Evolutionary conservation across 2,329 filamentous ascomycete genomes (phyloP).

Genomic region (Penicillium sp.): DNA sequence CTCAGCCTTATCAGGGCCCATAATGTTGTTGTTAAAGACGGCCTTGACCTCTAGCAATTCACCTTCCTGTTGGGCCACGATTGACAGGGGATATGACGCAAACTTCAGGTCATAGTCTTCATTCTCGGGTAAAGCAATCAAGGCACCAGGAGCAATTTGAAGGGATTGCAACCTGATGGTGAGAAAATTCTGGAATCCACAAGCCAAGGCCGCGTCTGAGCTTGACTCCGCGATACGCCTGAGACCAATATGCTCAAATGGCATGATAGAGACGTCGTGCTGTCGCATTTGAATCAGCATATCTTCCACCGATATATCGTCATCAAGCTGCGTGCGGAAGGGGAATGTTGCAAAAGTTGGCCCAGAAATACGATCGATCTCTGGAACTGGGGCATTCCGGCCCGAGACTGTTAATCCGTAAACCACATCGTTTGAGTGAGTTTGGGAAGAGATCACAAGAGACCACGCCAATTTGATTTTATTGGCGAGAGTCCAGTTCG

Average conservation of each 20-base stretch:
- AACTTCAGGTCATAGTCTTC: background rate
- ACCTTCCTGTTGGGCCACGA: background rate
- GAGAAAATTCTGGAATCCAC: slow-evolving; percentile 5
- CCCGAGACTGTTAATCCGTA: slow-evolving; percentile 45
- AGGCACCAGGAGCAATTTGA: background rate
- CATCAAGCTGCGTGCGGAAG: slow-evolving; percentile 30
- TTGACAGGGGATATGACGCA: background rate
- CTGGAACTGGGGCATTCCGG: slow-evolving; percentile 37
- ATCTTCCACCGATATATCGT: background rate
- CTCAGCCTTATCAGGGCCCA: background rate
- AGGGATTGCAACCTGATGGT: slow-evolving; percentile 1
- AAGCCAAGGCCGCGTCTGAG: slow-evolving; percentile 5
- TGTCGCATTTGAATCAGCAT: background rate
- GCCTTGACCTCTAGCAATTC: background rate
- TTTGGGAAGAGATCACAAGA: slow-evolving; percentile 36
- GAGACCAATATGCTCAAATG: background rate
- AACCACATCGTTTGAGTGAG: slow-evolving; percentile 38
- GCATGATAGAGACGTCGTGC: background rate
- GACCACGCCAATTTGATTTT: slow-evolving; percentile 34
- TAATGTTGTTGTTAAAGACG: background rate
- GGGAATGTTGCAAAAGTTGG: slow-evolving; percentile 44
- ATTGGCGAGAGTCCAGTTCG: slow-evolving; percentile 2
- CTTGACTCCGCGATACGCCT: background rate
- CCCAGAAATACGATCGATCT: slow-evolving; percentile 41
- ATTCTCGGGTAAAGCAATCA: background rate